phyloP scores from a whole-genome alignment of 345 rosid species.

The Euphorbia tirucalli region DNA sequence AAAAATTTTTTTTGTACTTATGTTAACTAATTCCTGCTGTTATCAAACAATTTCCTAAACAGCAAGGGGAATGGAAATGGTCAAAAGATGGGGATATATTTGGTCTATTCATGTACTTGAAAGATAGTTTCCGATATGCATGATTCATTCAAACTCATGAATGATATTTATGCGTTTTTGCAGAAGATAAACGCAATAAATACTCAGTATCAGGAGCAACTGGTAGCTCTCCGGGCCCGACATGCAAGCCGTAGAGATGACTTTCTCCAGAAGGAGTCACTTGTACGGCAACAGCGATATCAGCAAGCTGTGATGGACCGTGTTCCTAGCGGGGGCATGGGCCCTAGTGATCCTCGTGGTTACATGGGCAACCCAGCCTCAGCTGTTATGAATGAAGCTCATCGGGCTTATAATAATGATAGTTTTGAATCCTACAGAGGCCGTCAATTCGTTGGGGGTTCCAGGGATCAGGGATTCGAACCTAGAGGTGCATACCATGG shows the following conservation, averaged over 20 bases:
- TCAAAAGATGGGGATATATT: no score
- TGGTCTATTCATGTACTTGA: no score
- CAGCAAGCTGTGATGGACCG: conserved; percentile 47
- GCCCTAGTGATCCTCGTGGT: conserved; percentile 37
- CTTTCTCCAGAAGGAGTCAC: conserved; percentile 62
- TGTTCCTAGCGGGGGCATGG: conserved; percentile 37
- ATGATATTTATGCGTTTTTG: conserved; percentile 2
- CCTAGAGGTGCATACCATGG: conserved; percentile 63
- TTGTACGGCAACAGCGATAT: conserved; percentile 57
- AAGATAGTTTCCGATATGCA: no score
- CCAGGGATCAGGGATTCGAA: conserved; percentile 62
- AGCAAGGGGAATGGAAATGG: no score
- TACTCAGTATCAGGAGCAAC: conserved; percentile 62
- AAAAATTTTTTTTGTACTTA: no score
- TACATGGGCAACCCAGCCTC: conserved; percentile 38
- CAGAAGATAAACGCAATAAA: conserved; percentile 76
- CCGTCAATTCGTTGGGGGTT: conserved; percentile 44
- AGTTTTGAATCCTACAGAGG: conserved; percentile 58
- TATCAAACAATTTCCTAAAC: no score
- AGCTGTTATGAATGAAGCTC: conserved; percentile 46
- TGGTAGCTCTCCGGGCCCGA: conserved; percentile 55
- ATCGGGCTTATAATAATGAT: conserved; percentile 45
- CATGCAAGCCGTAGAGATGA: conserved; percentile 73
- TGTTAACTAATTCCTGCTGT: no score
- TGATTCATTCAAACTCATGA: background rate